Conservation (phyloP, 768 basidiomycete genomes). For the Tricholoma sp. region DNA sequence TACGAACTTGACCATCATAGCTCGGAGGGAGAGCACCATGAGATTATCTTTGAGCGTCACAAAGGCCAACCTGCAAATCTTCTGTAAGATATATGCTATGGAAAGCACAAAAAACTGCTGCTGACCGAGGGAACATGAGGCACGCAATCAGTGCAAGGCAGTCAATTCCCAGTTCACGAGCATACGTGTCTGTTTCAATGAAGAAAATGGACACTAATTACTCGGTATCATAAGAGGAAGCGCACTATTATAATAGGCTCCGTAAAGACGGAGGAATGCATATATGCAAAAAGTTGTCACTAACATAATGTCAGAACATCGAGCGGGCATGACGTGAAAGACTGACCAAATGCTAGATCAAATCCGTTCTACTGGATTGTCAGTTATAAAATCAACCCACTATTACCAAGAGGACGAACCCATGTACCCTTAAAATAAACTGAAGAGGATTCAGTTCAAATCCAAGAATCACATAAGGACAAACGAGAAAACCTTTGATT, state of each 20-base stretch:
- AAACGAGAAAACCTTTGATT: slow-evolving; percentile 56
- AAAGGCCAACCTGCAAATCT: slow-evolving; percentile 68
- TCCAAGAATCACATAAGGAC: no score
- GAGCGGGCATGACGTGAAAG: neutral
- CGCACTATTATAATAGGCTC: slow-evolving; percentile 64
- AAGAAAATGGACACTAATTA: neutral
- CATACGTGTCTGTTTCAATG: slow-evolving; percentile 50
- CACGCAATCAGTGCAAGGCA: slow-evolving; percentile 86
- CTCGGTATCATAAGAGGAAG: neutral
- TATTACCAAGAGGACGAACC: slow-evolving; percentile 35
- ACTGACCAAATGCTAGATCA: slow-evolving; percentile 81
- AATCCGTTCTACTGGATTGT: slow-evolving; percentile 70
- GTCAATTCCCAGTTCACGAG: slow-evolving; percentile 69
- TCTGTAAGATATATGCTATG: neutral
- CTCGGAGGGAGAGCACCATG: slow-evolving; percentile 78
- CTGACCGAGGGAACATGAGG: slow-evolving; percentile 81
- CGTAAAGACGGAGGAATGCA: slow-evolving; percentile 71
- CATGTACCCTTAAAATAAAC: slow-evolving; percentile 85
- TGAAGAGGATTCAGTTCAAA: slow-evolving; percentile 20
- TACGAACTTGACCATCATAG: slow-evolving; percentile 90
- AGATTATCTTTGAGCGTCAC: slow-evolving; percentile 80
- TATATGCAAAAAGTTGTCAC: slow-evolving; percentile 80
- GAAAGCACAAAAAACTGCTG: neutral
- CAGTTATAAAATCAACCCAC: neutral
- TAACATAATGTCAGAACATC: slow-evolving; percentile 19